phyloP scores from a whole-genome alignment of 371 early-diverging fungal species.

The Mucor racemosus region DNA sequence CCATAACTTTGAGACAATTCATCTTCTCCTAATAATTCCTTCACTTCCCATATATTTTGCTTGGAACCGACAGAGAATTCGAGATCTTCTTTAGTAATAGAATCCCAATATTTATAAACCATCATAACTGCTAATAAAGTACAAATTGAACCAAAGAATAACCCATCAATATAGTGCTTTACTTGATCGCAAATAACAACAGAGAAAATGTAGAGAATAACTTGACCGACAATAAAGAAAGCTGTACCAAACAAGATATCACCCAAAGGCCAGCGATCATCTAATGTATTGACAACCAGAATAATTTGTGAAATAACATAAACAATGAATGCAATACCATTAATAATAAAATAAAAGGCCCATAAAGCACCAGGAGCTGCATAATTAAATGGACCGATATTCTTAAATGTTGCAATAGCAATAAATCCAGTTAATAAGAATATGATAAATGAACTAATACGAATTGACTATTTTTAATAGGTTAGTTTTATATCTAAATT shows the following conservation, averaged over 20 bases:
- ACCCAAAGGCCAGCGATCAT: slow-evolving; percentile 96
- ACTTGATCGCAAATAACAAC: slow-evolving; percentile 81
- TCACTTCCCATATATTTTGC: slow-evolving; percentile 92
- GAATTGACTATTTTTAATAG: slow-evolving; percentile 68
- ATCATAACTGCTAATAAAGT: slow-evolving; percentile 97
- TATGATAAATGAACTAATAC: slow-evolving; percentile 80
- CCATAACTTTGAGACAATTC: slow-evolving; percentile 41
- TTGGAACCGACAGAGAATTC: slow-evolving; percentile 95
- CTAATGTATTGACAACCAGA: slow-evolving; percentile 91
- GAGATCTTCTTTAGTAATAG: slow-evolving; percentile 96
- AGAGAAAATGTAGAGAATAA: slow-evolving; percentile 80
- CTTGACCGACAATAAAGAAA: slow-evolving; percentile 88
- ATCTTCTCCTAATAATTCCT: slow-evolving; percentile 75
- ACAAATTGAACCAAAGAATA: slow-evolving; percentile 93
- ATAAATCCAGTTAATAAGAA: slow-evolving; percentile 80
- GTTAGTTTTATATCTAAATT: not conserved
- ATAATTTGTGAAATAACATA: slow-evolving; percentile 91
- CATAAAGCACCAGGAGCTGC: slow-evolving; percentile 80
- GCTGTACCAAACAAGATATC: slow-evolving; percentile 88
- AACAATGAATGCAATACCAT: slow-evolving; percentile 78
- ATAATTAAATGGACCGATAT: slow-evolving; percentile 65
- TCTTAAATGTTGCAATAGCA: slow-evolving; percentile 82
- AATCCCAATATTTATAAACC: slow-evolving; percentile 99
- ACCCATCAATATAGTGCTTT: slow-evolving; percentile 95
- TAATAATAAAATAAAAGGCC: slow-evolving; percentile 87